Evolutionary conservation across 2,329 filamentous ascomycete genomes (phyloP), one percentile per base, ranked within the genome.

Genomic region (Colletotrichum zoysiae): DNA sequence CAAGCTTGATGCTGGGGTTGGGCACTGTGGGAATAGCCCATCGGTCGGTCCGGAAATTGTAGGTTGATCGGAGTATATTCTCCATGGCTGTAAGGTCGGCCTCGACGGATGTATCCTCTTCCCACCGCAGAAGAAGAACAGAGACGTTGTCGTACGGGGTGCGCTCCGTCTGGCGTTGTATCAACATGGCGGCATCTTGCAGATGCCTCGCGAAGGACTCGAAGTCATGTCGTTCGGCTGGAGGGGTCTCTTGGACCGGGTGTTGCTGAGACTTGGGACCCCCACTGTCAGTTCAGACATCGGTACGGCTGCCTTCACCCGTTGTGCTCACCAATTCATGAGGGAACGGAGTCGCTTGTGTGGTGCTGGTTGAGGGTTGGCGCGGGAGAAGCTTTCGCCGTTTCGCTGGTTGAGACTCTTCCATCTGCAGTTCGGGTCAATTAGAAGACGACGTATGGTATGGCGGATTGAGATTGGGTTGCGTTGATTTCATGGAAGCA

Each of bases 171-270:
- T 91, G 89, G 74, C 88, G 86, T 78, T 90, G 88, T 75, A 92
- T 90, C 76, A 90, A 84, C 86, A 91, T 90, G 74, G 90, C 89
- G 61, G 89, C 90, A 85, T 91, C 90, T 78, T 92, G 90, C 56
- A 92, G 85, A 81, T 92, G 90, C 58, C 89, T 86, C 71, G 89
- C 90, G 78, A 91, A 91, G 65, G 88, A 86, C 79, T 91, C 90
- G 80, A 91, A 92, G 76, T 91, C 89, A 80, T 89, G 86, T 75
- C 87, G 86, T 76, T 89, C 86, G 67, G 80, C 78, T 76, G 78
- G 78, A 76, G 82, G 79, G 67, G 80, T 77, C 80, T 86, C 83
- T 79, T 83, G 78, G 74, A 78, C 76, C 76, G 82, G 74, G 79
- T 79, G 78, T 35, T 81, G 78, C 65, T 81, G 80, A 67, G 78